phyloP scores from a whole-genome alignment of 2,329 filamentous ascomycete species.

The Fonsecaea erecta region DNA sequence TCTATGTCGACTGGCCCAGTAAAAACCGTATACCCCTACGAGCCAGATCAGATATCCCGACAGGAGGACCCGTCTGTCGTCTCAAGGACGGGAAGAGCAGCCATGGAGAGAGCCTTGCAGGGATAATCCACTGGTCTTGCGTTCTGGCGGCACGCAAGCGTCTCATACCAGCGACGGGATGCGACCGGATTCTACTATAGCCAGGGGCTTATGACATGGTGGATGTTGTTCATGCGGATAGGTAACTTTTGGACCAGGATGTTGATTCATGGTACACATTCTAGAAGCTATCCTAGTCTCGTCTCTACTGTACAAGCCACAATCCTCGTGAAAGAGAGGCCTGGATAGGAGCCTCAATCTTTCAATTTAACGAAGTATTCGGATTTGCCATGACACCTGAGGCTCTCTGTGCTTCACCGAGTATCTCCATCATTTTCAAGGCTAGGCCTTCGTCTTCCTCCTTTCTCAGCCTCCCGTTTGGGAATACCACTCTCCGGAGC shows the following conservation, averaged over 20 bases:
- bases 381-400: too few species aligned
- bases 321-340: too few species aligned
- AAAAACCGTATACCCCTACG: slow-evolving; percentile 1
- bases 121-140: background rate
- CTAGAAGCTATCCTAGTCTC: too few species aligned
- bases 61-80: slow-evolving; percentile 12
- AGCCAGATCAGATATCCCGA: slow-evolving; percentile 14
- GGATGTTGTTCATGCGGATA: too few species aligned
- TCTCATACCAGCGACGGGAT: slow-evolving; percentile 2
- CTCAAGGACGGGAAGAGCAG: slow-evolving; percentile 6
- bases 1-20: slow-evolving; percentile 13
- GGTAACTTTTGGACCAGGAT: too few species aligned
- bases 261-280: too few species aligned
- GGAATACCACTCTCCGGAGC: background rate
- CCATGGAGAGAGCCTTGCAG: slow-evolving; percentile 3
- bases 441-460: background rate
- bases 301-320: too few species aligned
- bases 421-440: background rate
- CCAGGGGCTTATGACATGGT: background rate
- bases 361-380: too few species aligned
- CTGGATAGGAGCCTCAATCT: too few species aligned
- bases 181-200: background rate
- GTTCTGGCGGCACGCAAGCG: background rate
- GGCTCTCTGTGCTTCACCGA: background rate
- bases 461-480: background rate